Conservation (phyloP, 2,329 filamentous ascomycete species). For the Hymenoscyphus albidus region DNA sequence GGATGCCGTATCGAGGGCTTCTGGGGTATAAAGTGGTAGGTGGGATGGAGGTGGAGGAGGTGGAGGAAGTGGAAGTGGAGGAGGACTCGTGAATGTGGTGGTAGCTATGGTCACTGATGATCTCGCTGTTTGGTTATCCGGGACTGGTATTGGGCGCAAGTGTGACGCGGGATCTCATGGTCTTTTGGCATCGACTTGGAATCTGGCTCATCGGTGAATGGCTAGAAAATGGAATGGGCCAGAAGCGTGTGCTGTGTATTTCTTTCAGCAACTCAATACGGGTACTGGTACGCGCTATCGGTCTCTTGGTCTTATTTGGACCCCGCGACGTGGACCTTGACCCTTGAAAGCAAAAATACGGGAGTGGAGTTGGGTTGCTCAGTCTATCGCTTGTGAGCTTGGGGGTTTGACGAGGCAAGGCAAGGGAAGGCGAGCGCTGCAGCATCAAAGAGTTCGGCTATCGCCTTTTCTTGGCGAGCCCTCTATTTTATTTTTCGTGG, state of each 20-base stretch:
- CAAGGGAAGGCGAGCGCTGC: neutral
- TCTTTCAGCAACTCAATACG: neutral
- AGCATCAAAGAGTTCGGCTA: conserved; percentile 1
- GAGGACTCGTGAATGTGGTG: neutral
- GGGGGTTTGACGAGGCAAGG: neutral
- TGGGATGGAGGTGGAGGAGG: neutral
- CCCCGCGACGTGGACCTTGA: neutral
- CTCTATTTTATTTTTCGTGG: neutral
- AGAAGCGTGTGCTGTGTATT: neutral
- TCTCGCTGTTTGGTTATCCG: neutral
- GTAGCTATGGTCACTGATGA: neutral
- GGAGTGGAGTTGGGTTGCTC: neutral
- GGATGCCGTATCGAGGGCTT: conserved; percentile 37
- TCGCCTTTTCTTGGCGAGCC: neutral
- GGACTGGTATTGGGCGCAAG: conserved; percentile 1
- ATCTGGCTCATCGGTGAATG: neutral
- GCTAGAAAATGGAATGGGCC: neutral
- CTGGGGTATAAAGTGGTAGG: neutral
- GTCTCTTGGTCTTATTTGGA: neutral
- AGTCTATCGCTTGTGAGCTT: neutral
- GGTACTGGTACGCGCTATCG: neutral
- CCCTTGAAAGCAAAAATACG: neutral
- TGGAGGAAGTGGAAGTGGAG: neutral
- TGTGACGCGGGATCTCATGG: conserved; percentile 7
- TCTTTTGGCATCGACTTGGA: conserved; percentile 1